Evolutionary conservation across 1,284 basidiomycete species (phyloP), one percentile per base, ranked within the genome.

Genomic region (Sanghuangporus weigelae): DNA sequence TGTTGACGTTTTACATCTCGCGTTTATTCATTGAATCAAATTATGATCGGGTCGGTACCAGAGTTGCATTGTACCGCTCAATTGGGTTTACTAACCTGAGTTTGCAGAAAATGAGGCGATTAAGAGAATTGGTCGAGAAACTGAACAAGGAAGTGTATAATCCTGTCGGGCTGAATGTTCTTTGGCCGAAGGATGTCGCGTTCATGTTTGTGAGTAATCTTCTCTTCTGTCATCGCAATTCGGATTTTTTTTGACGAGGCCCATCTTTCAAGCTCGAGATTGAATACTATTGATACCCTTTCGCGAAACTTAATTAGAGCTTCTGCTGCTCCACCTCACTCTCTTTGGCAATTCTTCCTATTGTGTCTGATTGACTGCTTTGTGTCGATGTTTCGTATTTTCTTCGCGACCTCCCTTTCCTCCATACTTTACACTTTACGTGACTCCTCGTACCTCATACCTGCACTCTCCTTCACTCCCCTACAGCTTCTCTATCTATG

Each of bases 151-250:
- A 81, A 54, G 66, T 90, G 19, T 93, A 87, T 75, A 92, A 95
- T 71, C 89, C 90, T 1, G 87, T 79, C 3, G 94, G 93, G 2
- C 74, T 96, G 68, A 89, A 93, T 67, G 83, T 96, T 54, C 76
- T 92, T 36, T 90, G 91, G 85, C 94, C 93, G 1, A 78, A 81
- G 46, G 83, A 82, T 69, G 86, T 88, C 63, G 94, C 89, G 0
- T 95, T 93, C 73, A 77, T 95, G 68, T 96, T 91, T 75, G 92
- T 95, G 71, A 75, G 91, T 88, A 56, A 63, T 2, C 59, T n/a
- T 62, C 31, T 35, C 19, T 23, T 44, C 5, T 4, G 19, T 39
- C 31, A 11, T n/a, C 23, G 11, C 1, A 49, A 26, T 10, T 12
- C 16, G 12, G 23, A 26, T 10, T 26, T 7, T 35, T 55, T 62